These are phyloP conservation scores for Termitomyces sp. DNA, from an alignment of 768 basidiomycete genomes.

Conservation along the genomic window DNA sequence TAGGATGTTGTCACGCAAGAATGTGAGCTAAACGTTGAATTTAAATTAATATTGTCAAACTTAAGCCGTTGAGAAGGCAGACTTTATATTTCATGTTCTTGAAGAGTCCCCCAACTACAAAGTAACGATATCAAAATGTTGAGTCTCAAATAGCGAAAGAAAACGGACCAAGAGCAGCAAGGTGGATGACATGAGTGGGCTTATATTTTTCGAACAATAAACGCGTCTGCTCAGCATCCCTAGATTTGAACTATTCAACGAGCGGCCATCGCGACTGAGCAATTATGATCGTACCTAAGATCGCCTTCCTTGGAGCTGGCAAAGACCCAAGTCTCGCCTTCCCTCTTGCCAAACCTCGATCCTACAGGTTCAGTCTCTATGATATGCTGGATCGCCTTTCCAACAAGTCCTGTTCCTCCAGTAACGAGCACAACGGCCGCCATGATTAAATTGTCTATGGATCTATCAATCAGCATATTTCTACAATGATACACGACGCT, in stretches of 20 bases:
- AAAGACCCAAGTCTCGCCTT: constrained; percentile 87
- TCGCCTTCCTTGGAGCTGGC: constrained; percentile 77
- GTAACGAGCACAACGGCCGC: constrained; percentile 69
- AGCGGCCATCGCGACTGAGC: not conserved
- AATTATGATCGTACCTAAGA: constrained; percentile 52
- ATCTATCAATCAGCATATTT: not conserved
- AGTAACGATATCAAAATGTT: constrained; percentile 4
- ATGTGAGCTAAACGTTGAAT: constrained; percentile 59
- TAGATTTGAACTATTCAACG: constrained; percentile 24
- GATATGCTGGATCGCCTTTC: constrained; percentile 76
- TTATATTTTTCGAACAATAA: constrained; percentile 86
- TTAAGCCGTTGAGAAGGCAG: constrained; percentile 9
- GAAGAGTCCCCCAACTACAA: constrained; percentile 87
- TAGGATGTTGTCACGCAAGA: constrained; percentile 90
- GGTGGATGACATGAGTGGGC: constrained; percentile 95
- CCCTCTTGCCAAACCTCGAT: constrained; percentile 71
- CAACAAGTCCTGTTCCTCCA: constrained; percentile 84
- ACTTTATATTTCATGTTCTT: constrained; percentile 95
- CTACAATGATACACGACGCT: not conserved
- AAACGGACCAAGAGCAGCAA: constrained; percentile 83
- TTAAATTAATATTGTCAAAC: not conserved
- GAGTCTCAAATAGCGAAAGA: not conserved
- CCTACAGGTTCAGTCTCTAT: constrained; percentile 77
- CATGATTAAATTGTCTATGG: constrained; percentile 20
- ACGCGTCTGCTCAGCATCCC: constrained; percentile 67